phyloP scores from a whole-genome alignment of 257 asterid genomes.

The Perilla frutescens region DNA sequence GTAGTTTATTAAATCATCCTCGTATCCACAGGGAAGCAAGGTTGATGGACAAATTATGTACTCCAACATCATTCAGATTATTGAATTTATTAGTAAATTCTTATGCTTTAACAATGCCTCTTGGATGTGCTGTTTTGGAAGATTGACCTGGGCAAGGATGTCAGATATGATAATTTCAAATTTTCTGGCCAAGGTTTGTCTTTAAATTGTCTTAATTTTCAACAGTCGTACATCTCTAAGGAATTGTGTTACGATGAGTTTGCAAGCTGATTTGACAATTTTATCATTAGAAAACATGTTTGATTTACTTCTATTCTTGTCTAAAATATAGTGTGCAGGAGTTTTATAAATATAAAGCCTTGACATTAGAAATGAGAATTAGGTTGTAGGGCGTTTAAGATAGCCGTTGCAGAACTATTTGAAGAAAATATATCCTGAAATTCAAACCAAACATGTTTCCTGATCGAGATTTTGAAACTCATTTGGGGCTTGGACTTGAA shows the following conservation, averaged over 20 bases:
- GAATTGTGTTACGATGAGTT: slow-evolving; percentile 17
- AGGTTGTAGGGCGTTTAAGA: background rate
- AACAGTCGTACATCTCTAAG: slow-evolving; percentile 19
- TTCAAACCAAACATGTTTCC: background rate
- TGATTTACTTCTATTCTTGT: no score
- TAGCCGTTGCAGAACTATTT: background rate
- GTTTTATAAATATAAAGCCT: no score
- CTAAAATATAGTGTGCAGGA: no score
- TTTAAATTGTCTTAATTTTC: slow-evolving; percentile 1
- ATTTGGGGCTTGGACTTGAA: slow-evolving; percentile 2
- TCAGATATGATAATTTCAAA: slow-evolving; percentile 84
- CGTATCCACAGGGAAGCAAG: slow-evolving; percentile 51
- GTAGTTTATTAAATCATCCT: slow-evolving; percentile 29
- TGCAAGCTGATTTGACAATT: background rate
- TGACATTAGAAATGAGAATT: background rate
- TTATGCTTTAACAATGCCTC: slow-evolving; percentile 68
- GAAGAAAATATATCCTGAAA: background rate
- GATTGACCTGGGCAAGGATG: slow-evolving; percentile 95
- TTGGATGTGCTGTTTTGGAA: slow-evolving; percentile 87
- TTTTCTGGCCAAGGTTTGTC: slow-evolving; percentile 83
- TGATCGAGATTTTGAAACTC: background rate
- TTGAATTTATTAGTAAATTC: slow-evolving; percentile 60
- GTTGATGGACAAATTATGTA: slow-evolving; percentile 77
- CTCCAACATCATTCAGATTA: slow-evolving; percentile 55
- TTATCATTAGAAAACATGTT: background rate